Conservation (phyloP, 1,284 basidiomycete species). For the Cystobasidium pallidum region DNA sequence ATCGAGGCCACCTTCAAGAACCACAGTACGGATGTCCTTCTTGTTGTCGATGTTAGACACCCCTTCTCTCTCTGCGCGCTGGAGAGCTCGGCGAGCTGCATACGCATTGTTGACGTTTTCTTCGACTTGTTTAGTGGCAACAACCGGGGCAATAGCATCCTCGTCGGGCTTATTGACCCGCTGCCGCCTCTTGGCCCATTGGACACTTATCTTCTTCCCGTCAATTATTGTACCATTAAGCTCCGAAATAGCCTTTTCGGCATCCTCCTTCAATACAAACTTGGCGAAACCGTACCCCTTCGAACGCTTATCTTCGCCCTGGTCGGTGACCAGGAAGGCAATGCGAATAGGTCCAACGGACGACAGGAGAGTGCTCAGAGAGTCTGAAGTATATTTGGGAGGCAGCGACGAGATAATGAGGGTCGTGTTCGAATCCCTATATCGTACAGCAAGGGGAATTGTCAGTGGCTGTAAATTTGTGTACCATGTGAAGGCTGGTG, state of each 20-base stretch:
- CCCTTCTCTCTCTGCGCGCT: constrained; percentile 48
- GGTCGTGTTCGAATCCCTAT: constrained; percentile 36
- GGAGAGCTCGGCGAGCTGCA: constrained; percentile 51
- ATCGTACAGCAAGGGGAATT: neutral
- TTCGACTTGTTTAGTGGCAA: constrained; percentile 29
- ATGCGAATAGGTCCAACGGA: constrained; percentile 91
- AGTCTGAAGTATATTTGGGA: constrained; percentile 54
- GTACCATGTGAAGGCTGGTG: too few relatives aligned
- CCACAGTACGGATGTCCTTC: constrained; percentile 75
- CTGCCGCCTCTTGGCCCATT: constrained; percentile 68
- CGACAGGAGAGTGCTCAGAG: constrained; percentile 89
- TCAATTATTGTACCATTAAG: constrained; percentile 61
- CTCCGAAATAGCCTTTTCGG: constrained; percentile 69
- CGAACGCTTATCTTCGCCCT: constrained; percentile 68
- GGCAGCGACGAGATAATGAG: constrained; percentile 34
- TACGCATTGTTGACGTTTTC: constrained; percentile 52
- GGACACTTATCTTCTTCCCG: constrained; percentile 69
- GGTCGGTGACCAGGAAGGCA: constrained; percentile 81
- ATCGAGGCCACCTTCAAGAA: constrained; percentile 73
- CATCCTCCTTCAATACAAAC: constrained; percentile 88
- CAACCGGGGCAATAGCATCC: constrained; percentile 31
- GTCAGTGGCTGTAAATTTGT: constrained; percentile 14
- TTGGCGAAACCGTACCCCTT: constrained; percentile 99
- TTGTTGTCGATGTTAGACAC: constrained; percentile 61
- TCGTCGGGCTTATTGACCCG: constrained; percentile 42